Evolutionary conservation across 768 basidiomycete genomes (phyloP), one percentile per base, ranked within the genome.

Genomic region (Hericium erinaceus): DNA sequence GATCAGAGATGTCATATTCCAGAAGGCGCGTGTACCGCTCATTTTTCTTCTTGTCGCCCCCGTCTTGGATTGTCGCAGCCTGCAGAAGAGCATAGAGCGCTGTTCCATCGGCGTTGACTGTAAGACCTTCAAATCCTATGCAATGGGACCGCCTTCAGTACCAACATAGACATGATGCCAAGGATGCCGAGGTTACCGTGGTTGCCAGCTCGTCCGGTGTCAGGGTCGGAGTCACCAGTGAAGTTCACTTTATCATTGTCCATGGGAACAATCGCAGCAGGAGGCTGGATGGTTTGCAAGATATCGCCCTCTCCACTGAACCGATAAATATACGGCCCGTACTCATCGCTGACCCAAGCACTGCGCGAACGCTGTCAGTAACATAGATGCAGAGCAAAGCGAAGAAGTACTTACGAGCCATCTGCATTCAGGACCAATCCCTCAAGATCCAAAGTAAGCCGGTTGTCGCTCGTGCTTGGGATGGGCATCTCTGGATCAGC

Each of bases 281-380:
- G 82, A 0, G 84, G 83, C 63, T 80, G 74, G 46, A 87, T 83
- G 1, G 80, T 78, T 60, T 79, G 74, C 20, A 84, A 66, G 6
- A 86, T 69, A 2, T 74, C 62, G 1, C 83, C 83, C 24, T 68
- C 65, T 0, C 73, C 64, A 0, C 74, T 68, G 67, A 80, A 80
- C 15, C 72, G 75, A 67, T 85, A 83, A 60, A 86, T 80, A 63
- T 82, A 82, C 3, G 82, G 82, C 1, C 83, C 85, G 61, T 86
- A 87, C 69, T 87, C 85, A 64, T 87, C 85, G 62, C 80, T 81
- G 33, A 80, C 72, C 83, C 81, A 85, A 68, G 76, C 82, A 0
- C 81, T 83, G 48, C 37, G n/a, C 48, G 37, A 40, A 8, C 16
- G 3, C 26, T 15, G 12, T 16, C 18, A 15, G 41, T 16, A 44